Evolutionary conservation across 768 basidiomycete genomes (phyloP).

Genomic region (Leccinum barrowsii): DNA sequence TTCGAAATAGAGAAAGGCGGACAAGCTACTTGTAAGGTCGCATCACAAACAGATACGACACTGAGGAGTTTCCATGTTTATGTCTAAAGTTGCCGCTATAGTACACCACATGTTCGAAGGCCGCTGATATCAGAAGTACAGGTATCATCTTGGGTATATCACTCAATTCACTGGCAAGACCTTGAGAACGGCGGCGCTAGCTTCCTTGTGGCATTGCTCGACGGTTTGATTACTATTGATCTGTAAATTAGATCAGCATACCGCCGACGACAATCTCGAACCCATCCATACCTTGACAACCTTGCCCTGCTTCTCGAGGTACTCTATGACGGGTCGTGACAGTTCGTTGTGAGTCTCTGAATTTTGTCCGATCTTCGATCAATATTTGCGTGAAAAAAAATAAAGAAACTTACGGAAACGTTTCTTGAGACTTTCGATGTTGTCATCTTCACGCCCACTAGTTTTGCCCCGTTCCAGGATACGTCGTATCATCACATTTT

Average conservation of each 20-base stretch:
- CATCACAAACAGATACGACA: slow-evolving; percentile 31
- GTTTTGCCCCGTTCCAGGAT: slow-evolving; percentile 90
- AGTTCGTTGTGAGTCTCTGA: slow-evolving; percentile 80
- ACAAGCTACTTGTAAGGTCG: slow-evolving; percentile 47
- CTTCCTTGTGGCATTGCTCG: slow-evolving; percentile 66
- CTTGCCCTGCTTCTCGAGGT: slow-evolving; percentile 65
- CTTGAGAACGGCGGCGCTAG: slow-evolving; percentile 51
- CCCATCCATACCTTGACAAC: slow-evolving; percentile 63
- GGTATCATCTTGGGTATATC: slow-evolving; percentile 3
- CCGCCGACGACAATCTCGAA: not conserved
- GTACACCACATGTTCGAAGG: not conserved
- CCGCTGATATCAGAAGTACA: not conserved
- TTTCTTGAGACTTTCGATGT: slow-evolving; percentile 88
- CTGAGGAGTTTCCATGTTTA: slow-evolving; percentile 44
- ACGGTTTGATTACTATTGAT: slow-evolving; percentile 66
- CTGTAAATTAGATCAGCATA: slow-evolving; percentile 35
- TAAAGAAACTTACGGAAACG: slow-evolving; percentile 70
- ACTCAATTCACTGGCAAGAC: slow-evolving; percentile 34
- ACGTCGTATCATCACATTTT: slow-evolving; percentile 83
- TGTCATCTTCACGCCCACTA: slow-evolving; percentile 94
- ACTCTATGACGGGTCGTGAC: slow-evolving; percentile 90
- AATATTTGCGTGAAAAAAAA: not conserved
- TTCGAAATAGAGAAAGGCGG: slow-evolving; percentile 60
- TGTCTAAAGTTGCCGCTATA: slow-evolving; percentile 26
- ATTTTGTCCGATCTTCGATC: not conserved